Percentiles rank a stretch among this genome's conserved stretches.
Conservation (phyloP, 805 yeast species). For the Blastobotrys robertii region DNA sequence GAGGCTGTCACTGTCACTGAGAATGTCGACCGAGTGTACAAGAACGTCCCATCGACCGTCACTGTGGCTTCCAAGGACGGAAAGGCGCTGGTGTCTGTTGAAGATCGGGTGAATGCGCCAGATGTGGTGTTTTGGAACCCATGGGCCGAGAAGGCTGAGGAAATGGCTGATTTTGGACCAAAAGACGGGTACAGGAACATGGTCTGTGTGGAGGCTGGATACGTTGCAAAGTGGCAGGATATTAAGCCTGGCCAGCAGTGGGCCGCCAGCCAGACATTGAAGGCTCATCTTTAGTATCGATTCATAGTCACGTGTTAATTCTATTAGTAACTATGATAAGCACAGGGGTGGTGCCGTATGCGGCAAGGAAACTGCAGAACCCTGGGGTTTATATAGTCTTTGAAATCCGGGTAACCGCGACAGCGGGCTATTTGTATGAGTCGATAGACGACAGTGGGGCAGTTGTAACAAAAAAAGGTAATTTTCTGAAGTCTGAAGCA, state of each 20-base stretch:
- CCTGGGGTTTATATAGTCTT: no score
- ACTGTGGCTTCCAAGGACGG: conserved; percentile 57
- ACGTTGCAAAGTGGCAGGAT: conserved; percentile 57
- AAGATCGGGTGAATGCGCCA: conserved; percentile 46
- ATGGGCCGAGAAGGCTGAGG: conserved; percentile 73
- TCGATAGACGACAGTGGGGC: no score
- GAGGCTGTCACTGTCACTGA: conserved; percentile 26
- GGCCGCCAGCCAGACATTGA: conserved; percentile 56
- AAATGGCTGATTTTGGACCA: conserved; percentile 85
- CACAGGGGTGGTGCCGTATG: no score
- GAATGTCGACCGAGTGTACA: conserved; percentile 82
- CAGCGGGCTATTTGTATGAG: no score
- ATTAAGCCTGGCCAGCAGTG: conserved; percentile 67
- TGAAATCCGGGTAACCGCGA: no score
- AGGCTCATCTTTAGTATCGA: conserved; percentile 11
- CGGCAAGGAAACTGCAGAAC: no score
- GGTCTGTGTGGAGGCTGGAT: conserved; percentile 95
- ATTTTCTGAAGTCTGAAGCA: no score
- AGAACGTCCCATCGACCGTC: conserved; percentile 37
- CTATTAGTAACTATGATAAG: no score
- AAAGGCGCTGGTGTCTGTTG: conserved; percentile 57
- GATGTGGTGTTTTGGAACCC: conserved; percentile 96
- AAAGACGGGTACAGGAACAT: conserved; percentile 72
- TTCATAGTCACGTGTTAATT: not conserved
- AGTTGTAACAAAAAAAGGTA: no score